Percentiles rank a stretch among this genome's conserved stretches.
Conservation (phyloP, 768 basidiomycete genomes). For the Xerocomellus chrysenteron region DNA sequence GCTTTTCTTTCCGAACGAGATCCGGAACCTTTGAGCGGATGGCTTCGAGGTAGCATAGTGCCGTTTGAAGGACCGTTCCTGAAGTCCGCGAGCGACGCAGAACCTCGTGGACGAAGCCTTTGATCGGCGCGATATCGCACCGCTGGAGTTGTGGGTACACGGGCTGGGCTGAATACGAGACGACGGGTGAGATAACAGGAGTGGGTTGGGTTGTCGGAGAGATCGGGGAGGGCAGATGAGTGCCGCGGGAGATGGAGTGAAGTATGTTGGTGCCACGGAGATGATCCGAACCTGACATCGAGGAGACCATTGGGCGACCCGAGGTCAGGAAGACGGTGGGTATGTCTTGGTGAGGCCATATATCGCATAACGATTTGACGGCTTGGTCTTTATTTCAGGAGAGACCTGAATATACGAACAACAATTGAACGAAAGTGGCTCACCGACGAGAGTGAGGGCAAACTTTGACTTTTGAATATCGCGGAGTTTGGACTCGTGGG, state of each 20-base stretch:
- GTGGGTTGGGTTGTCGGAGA: conserved; percentile 47
- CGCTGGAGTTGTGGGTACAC: conserved; percentile 13
- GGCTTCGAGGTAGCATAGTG: conserved; percentile 84
- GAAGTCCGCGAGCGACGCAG: conserved; percentile 84
- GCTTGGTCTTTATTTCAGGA: conserved; percentile 60
- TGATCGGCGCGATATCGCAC: conserved; percentile 55
- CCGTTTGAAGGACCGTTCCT: conserved; percentile 80
- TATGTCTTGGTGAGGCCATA: conserved; percentile 78
- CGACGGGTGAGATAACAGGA: conserved; percentile 29
- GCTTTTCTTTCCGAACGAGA: conserved; percentile 51
- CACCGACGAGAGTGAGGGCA: conserved; percentile 69
- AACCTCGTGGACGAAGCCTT: conserved; percentile 84
- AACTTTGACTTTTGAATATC: conserved; percentile 61
- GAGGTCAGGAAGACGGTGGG: conserved; percentile 53
- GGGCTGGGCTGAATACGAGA: conserved; percentile 25
- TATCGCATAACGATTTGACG: conserved; percentile 71
- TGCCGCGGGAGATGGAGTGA: conserved; percentile 27
- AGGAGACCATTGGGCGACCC: conserved; percentile 27
- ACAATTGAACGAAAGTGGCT: conserved; percentile 30
- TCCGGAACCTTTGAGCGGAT: conserved; percentile 71
- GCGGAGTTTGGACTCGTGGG: conserved; percentile 38
- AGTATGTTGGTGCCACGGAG: neutral
- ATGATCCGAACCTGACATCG: conserved; percentile 13
- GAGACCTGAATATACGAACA: conserved; percentile 9
- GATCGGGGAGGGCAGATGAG: conserved; percentile 52